Conservation (phyloP, 2,329 filamentous ascomycete species). For the Fusarium austroafricanum region DNA sequence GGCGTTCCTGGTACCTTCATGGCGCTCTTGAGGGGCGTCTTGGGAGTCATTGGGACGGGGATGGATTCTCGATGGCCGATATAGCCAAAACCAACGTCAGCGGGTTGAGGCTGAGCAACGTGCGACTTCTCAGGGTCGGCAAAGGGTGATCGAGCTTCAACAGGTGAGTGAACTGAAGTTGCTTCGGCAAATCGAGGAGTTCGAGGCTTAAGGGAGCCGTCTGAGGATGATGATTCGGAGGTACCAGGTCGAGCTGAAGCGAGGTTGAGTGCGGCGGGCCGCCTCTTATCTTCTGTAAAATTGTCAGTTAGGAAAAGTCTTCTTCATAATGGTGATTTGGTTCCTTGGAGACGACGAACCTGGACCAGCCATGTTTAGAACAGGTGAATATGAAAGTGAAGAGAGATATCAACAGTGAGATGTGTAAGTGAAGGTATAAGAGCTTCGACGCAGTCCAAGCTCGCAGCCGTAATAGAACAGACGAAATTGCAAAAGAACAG, state of each 20-base stretch:
- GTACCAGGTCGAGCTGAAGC: constrained; percentile 62
- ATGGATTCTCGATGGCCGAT: constrained; percentile 73
- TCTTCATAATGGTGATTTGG: background rate
- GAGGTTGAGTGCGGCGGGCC: constrained; percentile 67
- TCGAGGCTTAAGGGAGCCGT: constrained; percentile 73
- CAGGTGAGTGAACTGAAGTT: constrained; percentile 80
- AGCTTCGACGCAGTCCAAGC: constrained; percentile 46
- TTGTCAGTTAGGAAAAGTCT: constrained; percentile 42
- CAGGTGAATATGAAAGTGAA: constrained; percentile 26
- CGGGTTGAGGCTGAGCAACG: constrained; percentile 74
- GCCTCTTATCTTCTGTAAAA: constrained; percentile 64
- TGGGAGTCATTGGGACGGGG: constrained; percentile 74
- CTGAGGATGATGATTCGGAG: constrained; percentile 63
- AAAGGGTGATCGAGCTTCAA: constrained; percentile 72
- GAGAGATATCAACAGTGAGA: constrained; percentile 20
- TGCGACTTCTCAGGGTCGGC: constrained; percentile 68
- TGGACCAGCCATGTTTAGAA: constrained; percentile 54
- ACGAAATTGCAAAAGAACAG: constrained; percentile 54
- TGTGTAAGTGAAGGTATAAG: constrained; percentile 32
- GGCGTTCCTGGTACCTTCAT: constrained; percentile 88
- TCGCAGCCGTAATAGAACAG: constrained; percentile 43
- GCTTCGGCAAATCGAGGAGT: constrained; percentile 85
- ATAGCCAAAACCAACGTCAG: constrained; percentile 93
- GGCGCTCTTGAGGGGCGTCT: constrained; percentile 87
- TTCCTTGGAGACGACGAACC: constrained; percentile 50